Conservation (phyloP, 2,329 filamentous ascomycete genomes). For the Fusarium chlamydosporum region DNA sequence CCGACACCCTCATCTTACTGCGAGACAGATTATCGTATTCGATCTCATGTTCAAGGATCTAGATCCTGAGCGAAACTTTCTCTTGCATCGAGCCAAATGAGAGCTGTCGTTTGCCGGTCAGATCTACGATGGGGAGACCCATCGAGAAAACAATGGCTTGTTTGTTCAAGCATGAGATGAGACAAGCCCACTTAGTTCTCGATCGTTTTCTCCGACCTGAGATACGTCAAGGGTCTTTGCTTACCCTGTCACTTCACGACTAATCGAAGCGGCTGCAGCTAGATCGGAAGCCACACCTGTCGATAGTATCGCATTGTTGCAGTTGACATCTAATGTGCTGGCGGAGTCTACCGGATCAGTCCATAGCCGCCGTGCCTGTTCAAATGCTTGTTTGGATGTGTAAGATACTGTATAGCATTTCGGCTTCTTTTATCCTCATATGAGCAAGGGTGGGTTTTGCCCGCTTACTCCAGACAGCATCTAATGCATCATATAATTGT, state of each 20-base stretch:
- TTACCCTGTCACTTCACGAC: constrained; percentile 10
- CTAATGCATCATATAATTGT: not conserved
- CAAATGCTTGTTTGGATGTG: not conserved
- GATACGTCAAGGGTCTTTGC: constrained; percentile 2
- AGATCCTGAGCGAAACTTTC: not conserved
- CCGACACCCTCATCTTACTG: constrained; percentile 1
- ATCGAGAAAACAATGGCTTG: constrained; percentile 3
- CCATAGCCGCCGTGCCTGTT: not conserved
- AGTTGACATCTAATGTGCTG: not conserved
- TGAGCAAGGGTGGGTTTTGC: constrained; percentile 7
- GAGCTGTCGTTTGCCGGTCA: not conserved
- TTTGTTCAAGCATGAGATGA: constrained; percentile 10
- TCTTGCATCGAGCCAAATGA: constrained; percentile 8
- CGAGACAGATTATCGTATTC: not conserved
- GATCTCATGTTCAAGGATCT: constrained; percentile 6
- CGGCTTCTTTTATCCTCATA: not conserved
- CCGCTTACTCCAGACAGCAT: not conserved
- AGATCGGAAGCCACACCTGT: constrained; percentile 1
- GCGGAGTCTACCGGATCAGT: constrained; percentile 18
- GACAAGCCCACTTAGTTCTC: constrained; percentile 13
- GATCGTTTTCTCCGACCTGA: constrained; percentile 36
- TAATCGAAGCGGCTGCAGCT: constrained; percentile 15
- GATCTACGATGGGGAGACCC: constrained; percentile 8
- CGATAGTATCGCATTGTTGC: not conserved
- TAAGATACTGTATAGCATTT: not conserved